Base-by-base conservation (phyloP, 148 eudicot species). In the Cornus suecica region DNA sequence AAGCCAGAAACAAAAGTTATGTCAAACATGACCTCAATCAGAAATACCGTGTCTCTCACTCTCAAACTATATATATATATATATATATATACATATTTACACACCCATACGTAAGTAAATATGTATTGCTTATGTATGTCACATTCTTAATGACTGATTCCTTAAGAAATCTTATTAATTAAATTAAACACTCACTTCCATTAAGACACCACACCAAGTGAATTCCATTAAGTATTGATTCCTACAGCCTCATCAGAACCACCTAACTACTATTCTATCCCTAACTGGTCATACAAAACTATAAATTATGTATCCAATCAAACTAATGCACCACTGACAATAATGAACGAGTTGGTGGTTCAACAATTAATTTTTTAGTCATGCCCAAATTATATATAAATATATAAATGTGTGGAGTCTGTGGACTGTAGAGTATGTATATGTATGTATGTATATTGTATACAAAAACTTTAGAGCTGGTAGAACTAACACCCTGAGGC, bases 111-210 rank as follows among this genome's bases (percentile, higher is more conserved):
- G n/a, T n/a, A n/a, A n/a, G n/a, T n/a, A n/a, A n/a, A n/a, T n/a
- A n/a, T n/a, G n/a, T n/a, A n/a, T n/a, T 37, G 42, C 8, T 37
- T 6, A 8, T 31, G 48, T 34, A 70, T 68, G 81, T 78, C 76
- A 60, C 74, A 15, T 69, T 79, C 26, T 25, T 28, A 72, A 10
- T 66, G 69, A 71, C 69, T 81, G 51, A 42, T 77, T 70, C 68
- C 32, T 37, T 10, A 54, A 70, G 79, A 81, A 82, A 78, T 82
- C 84, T 82, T 70, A 52, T n/a, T 70, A 31, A 52, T n/a, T 70
- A 31, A 45, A 31, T 34, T 15, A 79, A 56, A 10, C 45, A 31
- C 26, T 54, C 42, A 42, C 72, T 52, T 81, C 74, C 60, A 62
- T 65, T 72, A 56, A 66, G 27, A 58, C 37, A 27, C 70, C 63